These are phyloP conservation scores for Yamagishiella unicocca DNA, from an alignment of 139 green algal species.

Conservation along the genomic window DNA sequence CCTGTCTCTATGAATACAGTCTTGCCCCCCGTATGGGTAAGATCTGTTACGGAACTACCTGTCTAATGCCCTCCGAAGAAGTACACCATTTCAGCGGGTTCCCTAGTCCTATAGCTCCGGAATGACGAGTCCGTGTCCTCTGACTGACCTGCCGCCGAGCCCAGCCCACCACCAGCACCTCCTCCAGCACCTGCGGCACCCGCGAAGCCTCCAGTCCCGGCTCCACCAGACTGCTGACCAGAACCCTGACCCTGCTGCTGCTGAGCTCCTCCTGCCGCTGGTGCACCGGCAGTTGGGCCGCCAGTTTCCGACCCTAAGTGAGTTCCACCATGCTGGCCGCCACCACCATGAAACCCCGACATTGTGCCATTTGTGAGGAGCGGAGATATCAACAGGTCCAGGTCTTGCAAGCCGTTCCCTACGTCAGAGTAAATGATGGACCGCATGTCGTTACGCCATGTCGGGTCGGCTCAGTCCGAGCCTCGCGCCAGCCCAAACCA, in stretches of 20 bases:
- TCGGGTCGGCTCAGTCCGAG: too few relatives aligned
- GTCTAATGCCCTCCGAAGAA: too few relatives aligned
- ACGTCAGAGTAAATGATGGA: not conserved
- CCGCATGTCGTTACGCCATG: not conserved
- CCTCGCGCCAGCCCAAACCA: not conserved
- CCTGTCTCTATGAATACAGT: too few relatives aligned
- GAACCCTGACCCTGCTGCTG: not conserved
- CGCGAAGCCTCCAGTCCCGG: too few relatives aligned
- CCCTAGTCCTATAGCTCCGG: too few relatives aligned
- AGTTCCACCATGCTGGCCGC: not conserved
- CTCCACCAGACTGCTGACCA: not conserved
- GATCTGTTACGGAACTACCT: too few relatives aligned
- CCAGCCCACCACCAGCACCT: too few relatives aligned
- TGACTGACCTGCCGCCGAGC: too few relatives aligned
- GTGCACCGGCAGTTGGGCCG: not conserved
- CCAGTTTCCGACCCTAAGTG: not conserved
- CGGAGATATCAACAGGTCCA: slow-evolving; percentile 30
- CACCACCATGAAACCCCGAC: not conserved
- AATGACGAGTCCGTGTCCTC: too few relatives aligned
- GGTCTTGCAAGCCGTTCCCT: slow-evolving; percentile 13
- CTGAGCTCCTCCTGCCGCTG: not conserved
- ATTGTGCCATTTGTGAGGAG: not conserved
- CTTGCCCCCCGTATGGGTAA: too few relatives aligned
- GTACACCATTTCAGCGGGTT: too few relatives aligned
- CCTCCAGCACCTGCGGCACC: too few relatives aligned